Evolutionary conservation across 305 asterid genomes (phyloP).

Genomic region (Fraxinus albicans): DNA sequence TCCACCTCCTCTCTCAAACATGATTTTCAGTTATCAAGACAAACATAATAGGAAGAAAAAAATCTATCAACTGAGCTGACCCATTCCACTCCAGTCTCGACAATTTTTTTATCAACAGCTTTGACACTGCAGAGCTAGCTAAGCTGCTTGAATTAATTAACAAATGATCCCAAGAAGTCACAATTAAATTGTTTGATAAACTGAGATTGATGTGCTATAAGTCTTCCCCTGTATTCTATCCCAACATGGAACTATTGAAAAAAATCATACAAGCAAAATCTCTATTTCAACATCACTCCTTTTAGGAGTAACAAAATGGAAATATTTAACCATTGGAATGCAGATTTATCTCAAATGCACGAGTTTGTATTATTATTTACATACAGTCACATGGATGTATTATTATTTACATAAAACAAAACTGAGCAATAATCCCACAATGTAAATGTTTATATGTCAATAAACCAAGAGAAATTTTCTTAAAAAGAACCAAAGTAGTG

Average conservation of each 20-base stretch:
- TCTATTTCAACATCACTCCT: background rate
- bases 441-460: background rate
- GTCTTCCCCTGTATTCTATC: background rate
- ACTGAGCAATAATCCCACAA: background rate
- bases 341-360: background rate
- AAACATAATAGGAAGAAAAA: background rate
- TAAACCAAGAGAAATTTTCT: background rate
- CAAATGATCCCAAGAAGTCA: background rate
- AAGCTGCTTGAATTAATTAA: background rate
- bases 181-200: background rate
- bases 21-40: background rate
- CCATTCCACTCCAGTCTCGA: background rate
- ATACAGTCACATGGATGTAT: background rate
- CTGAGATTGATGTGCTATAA: background rate
- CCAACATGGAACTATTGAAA: background rate
- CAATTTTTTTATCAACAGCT: background rate
- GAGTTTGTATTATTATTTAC: background rate
- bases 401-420: background rate
- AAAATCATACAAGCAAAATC: background rate
- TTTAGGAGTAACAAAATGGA: background rate
- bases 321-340: background rate
- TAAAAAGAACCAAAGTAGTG: background rate
- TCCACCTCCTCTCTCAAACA: background rate
- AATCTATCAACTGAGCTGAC: background rate
- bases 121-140: background rate